Conservation (phyloP, 2,329 filamentous ascomycete species). For the Cytospora piceae region DNA sequence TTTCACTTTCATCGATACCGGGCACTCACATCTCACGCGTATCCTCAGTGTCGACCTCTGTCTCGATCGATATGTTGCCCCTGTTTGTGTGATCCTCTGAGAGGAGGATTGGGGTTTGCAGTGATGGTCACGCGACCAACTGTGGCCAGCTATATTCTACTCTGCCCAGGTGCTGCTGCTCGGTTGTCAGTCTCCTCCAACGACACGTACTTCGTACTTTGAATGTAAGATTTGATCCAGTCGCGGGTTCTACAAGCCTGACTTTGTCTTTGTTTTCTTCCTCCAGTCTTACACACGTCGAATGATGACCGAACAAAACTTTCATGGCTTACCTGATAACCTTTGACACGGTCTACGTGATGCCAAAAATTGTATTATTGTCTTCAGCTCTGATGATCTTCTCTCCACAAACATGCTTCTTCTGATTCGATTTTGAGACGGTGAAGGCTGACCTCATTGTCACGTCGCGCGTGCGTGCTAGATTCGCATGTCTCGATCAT, state of each 20-base stretch:
- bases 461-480: not conserved
- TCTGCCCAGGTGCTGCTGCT: not conserved
- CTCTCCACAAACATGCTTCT: not conserved
- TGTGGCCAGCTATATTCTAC: not conserved
- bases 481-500: not conserved
- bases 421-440: not conserved
- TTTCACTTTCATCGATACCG: not conserved
- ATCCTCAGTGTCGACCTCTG: not conserved
- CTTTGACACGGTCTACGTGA: slow-evolving; percentile 28
- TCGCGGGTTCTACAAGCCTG: not conserved
- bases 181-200: not conserved
- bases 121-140: not conserved
- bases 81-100: not conserved
- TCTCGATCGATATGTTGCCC: not conserved
- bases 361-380: slow-evolving; percentile 27
- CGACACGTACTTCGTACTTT: not conserved
- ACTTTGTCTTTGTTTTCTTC: not conserved
- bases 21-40: not conserved
- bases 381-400: slow-evolving; percentile 11
- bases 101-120: too few species aligned
- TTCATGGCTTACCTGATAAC: slow-evolving; percentile 32
- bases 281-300: not conserved
- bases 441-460: slow-evolving; percentile 5
- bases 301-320: slow-evolving; percentile 26
- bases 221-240: not conserved